These are phyloP conservation scores for Raffaelea ambrosiae DNA, from an alignment of 2,329 filamentous ascomycete species.

Conservation along the genomic window DNA sequence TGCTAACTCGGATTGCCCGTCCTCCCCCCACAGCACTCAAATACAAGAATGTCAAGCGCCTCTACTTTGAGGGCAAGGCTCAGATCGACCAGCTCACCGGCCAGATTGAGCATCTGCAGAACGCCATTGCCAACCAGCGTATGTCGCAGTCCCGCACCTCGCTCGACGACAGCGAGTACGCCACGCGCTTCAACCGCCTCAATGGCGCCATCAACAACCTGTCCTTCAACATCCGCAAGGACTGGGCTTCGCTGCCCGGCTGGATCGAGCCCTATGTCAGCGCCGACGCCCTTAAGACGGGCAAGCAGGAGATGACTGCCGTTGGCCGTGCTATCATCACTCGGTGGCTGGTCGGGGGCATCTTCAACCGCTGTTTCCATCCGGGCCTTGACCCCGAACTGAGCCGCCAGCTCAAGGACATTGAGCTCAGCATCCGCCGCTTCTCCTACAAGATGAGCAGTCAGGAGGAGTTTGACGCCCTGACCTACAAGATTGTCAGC, in stretches of 20 bases:
- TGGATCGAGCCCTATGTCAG: constrained; percentile 80
- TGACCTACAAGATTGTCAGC: constrained; percentile 78
- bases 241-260: constrained; percentile 72
- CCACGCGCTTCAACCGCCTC: constrained; percentile 77
- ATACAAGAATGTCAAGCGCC: constrained; percentile 95
- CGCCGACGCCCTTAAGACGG: constrained; percentile 72
- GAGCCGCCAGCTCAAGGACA: constrained; percentile 70
- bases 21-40: constrained; percentile 36
- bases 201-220: constrained; percentile 93
- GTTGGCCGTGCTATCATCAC: constrained; percentile 84
- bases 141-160: constrained; percentile 91
- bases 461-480: constrained; percentile 80
- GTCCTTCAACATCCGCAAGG: constrained; percentile 91
- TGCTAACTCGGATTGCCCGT: too few species aligned
- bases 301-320: constrained; percentile 96
- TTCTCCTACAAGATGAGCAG: constrained; percentile 66
- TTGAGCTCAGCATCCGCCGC: constrained; percentile 79
- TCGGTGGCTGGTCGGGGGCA: constrained; percentile 81
- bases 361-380: constrained; percentile 90
- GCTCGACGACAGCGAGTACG: constrained; percentile 91
- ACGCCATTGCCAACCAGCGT: constrained; percentile 92
- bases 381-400: constrained; percentile 71
- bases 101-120: constrained; percentile 90
- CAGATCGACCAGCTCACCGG: constrained; percentile 83
- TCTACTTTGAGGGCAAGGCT: constrained; percentile 91